Evolutionary conservation across 2,329 filamentous ascomycete genomes (phyloP).

Genomic region (Fonsecaea erecta): DNA sequence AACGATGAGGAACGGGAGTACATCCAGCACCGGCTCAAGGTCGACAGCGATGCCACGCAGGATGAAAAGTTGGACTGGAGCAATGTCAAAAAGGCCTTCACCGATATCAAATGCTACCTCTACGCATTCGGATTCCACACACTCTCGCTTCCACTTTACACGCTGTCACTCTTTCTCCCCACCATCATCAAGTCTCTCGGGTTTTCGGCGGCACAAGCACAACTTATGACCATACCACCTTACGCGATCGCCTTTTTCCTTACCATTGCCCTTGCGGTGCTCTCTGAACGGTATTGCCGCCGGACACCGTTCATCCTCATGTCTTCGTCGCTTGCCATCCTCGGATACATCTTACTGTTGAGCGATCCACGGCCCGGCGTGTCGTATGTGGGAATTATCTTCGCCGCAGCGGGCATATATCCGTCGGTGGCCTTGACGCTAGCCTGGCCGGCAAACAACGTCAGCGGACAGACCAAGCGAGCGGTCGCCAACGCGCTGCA

Average conservation of each 20-base stretch:
- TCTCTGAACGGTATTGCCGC: slow-evolving; percentile 62
- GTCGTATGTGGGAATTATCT: slow-evolving; percentile 65
- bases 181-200: slow-evolving; percentile 52
- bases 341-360: slow-evolving; percentile 68
- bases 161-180: slow-evolving; percentile 47
- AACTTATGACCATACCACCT: slow-evolving; percentile 66
- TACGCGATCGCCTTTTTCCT: slow-evolving; percentile 67
- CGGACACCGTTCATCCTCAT: slow-evolving; percentile 68
- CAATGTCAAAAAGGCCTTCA: slow-evolving; percentile 66
- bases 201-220: slow-evolving; percentile 48
- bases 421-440: slow-evolving; percentile 61
- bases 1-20: slow-evolving; percentile 59
- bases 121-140: slow-evolving; percentile 75
- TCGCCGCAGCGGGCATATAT: slow-evolving; percentile 70
- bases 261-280: slow-evolving; percentile 62
- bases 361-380: slow-evolving; percentile 59
- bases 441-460: slow-evolving; percentile 73
- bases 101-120: slow-evolving; percentile 72
- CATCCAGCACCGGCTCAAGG: slow-evolving; percentile 66
- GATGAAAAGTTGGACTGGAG: slow-evolving; percentile 71
- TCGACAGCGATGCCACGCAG: slow-evolving; percentile 71
- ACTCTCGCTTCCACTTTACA: slow-evolving; percentile 64
- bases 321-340: slow-evolving; percentile 60
- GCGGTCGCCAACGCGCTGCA: slow-evolving; percentile 72
- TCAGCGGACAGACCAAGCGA: slow-evolving; percentile 71